Evolutionary conservation across 2,329 filamentous ascomycete genomes (phyloP).

Genomic region (Colletotrichum sp.): DNA sequence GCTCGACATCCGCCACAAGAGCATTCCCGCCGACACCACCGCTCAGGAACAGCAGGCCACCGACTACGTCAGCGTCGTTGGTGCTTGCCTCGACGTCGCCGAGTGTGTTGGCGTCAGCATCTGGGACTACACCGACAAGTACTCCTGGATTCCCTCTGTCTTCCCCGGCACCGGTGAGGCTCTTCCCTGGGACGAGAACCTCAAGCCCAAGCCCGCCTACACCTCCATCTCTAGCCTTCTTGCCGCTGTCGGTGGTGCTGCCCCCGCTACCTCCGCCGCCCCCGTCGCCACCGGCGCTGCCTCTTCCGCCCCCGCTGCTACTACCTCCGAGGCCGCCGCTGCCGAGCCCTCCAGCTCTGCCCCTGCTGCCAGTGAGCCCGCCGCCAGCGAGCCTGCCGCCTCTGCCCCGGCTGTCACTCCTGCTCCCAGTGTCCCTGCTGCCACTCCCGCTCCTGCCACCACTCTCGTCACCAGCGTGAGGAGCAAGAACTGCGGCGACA

Average conservation of each 20-base stretch:
- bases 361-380: neutral
- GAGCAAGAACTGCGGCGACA: constrained; percentile 1
- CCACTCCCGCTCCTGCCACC: neutral
- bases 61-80: constrained; percentile 44
- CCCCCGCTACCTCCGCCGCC: neutral
- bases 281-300: neutral
- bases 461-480: constrained; percentile 9
- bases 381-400: neutral
- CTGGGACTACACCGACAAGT: constrained; percentile 42
- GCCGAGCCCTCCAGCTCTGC: neutral
- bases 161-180: constrained; percentile 43
- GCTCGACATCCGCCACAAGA: constrained; percentile 52
- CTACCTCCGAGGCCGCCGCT: neutral
- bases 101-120: constrained; percentile 43
- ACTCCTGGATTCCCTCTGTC: constrained; percentile 43
- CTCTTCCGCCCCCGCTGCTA: neutral
- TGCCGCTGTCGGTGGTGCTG: constrained; percentile 27
- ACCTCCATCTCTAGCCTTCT: constrained; percentile 40
- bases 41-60: constrained; percentile 47
- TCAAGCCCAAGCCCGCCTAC: constrained; percentile 45
- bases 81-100: constrained; percentile 31
- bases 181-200: constrained; percentile 39
- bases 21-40: constrained; percentile 43
- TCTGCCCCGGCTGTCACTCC: neutral
- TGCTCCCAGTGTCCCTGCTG: neutral